Base-by-base conservation (phyloP, 2,329 filamentous ascomycete species). In the Diaporthe longicolla region DNA sequence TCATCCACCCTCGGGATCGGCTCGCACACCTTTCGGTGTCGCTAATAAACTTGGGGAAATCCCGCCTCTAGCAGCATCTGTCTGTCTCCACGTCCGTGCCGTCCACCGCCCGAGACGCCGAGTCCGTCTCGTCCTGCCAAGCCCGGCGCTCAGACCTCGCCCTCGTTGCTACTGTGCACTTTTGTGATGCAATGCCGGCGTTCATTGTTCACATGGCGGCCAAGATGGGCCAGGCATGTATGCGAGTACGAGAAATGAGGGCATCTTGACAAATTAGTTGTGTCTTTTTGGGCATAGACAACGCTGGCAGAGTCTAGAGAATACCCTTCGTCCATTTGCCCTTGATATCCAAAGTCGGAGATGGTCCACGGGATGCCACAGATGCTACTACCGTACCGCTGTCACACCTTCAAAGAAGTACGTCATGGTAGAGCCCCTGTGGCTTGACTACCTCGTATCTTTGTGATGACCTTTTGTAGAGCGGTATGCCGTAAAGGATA, bases 31-130 rank as follows among this genome's bases (percentile, higher is more conserved):
- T 63, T 21, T 68, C 32, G 63, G 32, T 15, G n/a, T 9, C 48
- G 48, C 45, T 54, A 5, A 9, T 8, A 26, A 43, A 17, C 17
- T 43, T 45, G 13, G 43, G 26, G 26, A 24, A 65, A 35, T 35
- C 26, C 19, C 15, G 17, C 10, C 35, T 29, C 58, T 24, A 29
- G 35, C 15, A 40, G n/a, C n/a, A 29, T 19, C 37, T 13, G 43
- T 3, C 43, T 35, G 29, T 32, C 29, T 32, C 29, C 5, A 4
- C 29, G 29, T 50, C 61, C 43, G 61, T 50, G 8, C 61, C 43
- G 63, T 29, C 32, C 32, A 48, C 54, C 63, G 63, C 48, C 48
- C 63, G 63, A 54, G n/a, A 40, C 63, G 63, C 48, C 63, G 63
- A 40, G n/a, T 40, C 63, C 32, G 63, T 32, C 48, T 68, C 43